Base-by-base conservation (phyloP, 1,284 basidiomycete genomes). In the Cryptococcus sp. region DNA sequence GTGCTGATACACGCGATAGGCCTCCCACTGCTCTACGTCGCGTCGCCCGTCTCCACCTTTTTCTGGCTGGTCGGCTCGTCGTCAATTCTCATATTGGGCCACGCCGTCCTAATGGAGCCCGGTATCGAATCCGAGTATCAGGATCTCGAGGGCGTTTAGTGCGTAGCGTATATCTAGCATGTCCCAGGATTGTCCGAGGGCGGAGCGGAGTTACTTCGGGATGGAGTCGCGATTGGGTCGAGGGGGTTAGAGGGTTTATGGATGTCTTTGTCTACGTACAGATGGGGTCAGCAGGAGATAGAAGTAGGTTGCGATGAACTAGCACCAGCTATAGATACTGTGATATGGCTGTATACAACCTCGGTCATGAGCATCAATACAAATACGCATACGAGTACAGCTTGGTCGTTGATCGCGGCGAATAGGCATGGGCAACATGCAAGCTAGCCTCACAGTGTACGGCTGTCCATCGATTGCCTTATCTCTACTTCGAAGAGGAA, bases 81-180 rank as follows among this genome's bases (percentile, higher is more conserved):
- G 6, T 69, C 68, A 19, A 73, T 81, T 71, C 63, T 81, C 64
- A 65, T 84, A 54, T 64, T 82, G 16, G 79, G 79, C 1, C 82
- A 83, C 64, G 83, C 83, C 3, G 77, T 79, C n/a, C 69, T 83
- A 58, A 79, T 83, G 67, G 83, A 84, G 67, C 83, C 83, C 17
- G 82, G 82, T 13, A 76, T 83, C n/a, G 80, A 81, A 67, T 60
- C 53, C 41, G 69, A 70, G 46, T 70, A 70, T 45, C 53, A 51
- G 19, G 65, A 63, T 19, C 49, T 70, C 27, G 69, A 70, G 55
- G 60, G 59, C 11, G 64, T 64, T 5, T 70, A 67, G 27, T 23
- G 52, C 13, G 30, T 35, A 10, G 52, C 13, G 30, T 35, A 10
- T 35, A 10, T 8, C 30, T 5, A 5, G 10, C 27, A 30, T 20